Evolutionary conservation across 2,329 filamentous ascomycete species (phyloP).

Genomic region (Trichoderma citrinoviride): DNA sequence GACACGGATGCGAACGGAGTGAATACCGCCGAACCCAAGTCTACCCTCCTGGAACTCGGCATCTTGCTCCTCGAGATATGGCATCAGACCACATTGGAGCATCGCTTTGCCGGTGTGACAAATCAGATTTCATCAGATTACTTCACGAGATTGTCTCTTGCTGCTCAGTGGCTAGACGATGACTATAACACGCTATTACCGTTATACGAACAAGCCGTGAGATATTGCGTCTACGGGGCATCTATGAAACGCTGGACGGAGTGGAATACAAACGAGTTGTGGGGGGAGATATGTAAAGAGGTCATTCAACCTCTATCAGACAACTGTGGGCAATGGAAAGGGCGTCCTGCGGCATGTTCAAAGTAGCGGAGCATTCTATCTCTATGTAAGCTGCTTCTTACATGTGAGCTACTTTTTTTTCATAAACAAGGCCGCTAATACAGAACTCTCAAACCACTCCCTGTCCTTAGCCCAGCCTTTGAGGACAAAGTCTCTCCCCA

Average conservation of each 20-base stretch:
- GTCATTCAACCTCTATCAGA: conserved; percentile 12
- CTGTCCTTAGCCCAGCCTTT: background rate
- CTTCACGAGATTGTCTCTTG: background rate
- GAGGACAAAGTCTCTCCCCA: background rate
- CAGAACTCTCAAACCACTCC: background rate
- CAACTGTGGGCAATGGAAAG: conserved; percentile 16
- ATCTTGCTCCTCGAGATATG: conserved; percentile 13
- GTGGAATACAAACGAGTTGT: conserved; percentile 7
- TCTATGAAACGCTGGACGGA: background rate
- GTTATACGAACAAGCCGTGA: conserved; percentile 1
- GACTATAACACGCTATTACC: background rate
- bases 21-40: background rate
- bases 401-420: background rate
- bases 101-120: background rate
- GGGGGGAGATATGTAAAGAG: conserved; percentile 13
- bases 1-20: background rate
- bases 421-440: background rate
- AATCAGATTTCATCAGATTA: background rate
- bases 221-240: conserved; percentile 9
- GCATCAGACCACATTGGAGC: conserved; percentile 11
- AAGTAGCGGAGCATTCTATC: background rate
- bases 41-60: conserved; percentile 9
- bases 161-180: conserved; percentile 5
- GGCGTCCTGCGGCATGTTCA: background rate
- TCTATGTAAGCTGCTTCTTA: background rate